Base-by-base conservation (phyloP, 192 early-diverging fungal genomes). In the Backusella tarrabulga region DNA sequence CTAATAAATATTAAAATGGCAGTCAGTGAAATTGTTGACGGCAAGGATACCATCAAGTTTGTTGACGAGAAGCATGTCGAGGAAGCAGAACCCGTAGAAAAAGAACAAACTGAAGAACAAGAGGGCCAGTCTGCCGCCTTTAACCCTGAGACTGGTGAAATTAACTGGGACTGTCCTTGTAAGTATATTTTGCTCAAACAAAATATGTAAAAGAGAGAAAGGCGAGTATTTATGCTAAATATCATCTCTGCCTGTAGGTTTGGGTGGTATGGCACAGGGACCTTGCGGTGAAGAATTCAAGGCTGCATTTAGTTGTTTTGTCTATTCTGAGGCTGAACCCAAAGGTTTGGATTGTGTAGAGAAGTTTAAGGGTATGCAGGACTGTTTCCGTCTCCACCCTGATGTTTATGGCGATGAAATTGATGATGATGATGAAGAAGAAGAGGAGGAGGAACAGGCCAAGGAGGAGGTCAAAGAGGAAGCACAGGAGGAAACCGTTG, bases 251-350 rank as follows among this genome's bases (percentile, higher is more conserved):
- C 6, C 19, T 50, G 19, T 60, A 82, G 80, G 80, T 79, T 80
- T 99, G 6, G 97, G 93, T 41, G 92, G 91, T 40, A 99, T 99
- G 98, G 95, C 95, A 12, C 87, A 95, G 34, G 95, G 95, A 15
- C 95, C 98, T n/a, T 99, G 98, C 82, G 98, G 96, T 29, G 97
- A 98, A 75, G 84, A 91, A 74, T 99, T 99, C 88, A 98, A 98
- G 81, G 92, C 88, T 6, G 97, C 97, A 17, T 99, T 99, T 76
- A 95, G 96, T 8, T 99, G 98, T 82, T 99, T 98, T 90, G 95
- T 98, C 32, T 95, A 94, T 78, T 97, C 95, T 2, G 92, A 88
- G 41, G 92, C 91, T 44, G 97, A 98, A 68, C 98, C 97, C 36
- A 97, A 99, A 84, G 98, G 98, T n/a, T 89, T 93, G 34, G 97